Evolutionary conservation across 148 eudicot genomes (phyloP).

Genomic region (Chenopodium berlandieri): DNA sequence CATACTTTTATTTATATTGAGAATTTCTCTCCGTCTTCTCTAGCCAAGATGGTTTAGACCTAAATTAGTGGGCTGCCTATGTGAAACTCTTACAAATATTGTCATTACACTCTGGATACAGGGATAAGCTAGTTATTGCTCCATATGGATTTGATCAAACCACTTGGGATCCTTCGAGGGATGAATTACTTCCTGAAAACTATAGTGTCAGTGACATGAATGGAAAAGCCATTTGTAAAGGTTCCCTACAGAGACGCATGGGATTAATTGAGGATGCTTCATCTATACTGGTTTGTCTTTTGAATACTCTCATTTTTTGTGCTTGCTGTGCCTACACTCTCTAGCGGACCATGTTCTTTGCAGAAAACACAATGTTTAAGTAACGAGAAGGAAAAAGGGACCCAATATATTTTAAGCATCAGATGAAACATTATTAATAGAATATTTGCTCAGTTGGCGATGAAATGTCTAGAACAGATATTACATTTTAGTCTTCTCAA

Average conservation of each 20-base stretch:
- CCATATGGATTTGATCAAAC: conserved; percentile 50
- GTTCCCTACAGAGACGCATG: conserved; percentile 40
- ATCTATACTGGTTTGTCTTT: conserved; percentile 45
- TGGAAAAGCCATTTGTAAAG: conserved; percentile 59
- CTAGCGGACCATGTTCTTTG: too few relatives aligned
- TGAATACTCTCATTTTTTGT: background rate
- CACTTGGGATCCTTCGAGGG: conserved; percentile 62
- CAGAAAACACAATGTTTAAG: background rate
- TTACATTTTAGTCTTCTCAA: background rate
- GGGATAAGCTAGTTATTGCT: conserved; percentile 59
- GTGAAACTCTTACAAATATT: background rate
- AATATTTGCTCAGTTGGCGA: too few relatives aligned
- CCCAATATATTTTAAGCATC: background rate
- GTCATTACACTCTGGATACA: conserved; percentile 22
- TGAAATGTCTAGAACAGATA: too few relatives aligned
- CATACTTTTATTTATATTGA: conserved; percentile 2
- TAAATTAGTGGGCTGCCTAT: background rate
- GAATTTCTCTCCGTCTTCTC: background rate
- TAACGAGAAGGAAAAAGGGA: background rate
- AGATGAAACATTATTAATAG: too few relatives aligned
- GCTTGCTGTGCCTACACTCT: background rate
- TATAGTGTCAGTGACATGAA: conserved; percentile 48
- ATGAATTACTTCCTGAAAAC: conserved; percentile 44
- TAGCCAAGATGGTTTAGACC: background rate
- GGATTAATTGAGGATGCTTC: conserved; percentile 41